Percentiles rank a stretch among this genome's conserved stretches.
Evolutionary conservation across 1,284 basidiomycete species (phyloP).

Genomic region (Earliella scabrosa): DNA sequence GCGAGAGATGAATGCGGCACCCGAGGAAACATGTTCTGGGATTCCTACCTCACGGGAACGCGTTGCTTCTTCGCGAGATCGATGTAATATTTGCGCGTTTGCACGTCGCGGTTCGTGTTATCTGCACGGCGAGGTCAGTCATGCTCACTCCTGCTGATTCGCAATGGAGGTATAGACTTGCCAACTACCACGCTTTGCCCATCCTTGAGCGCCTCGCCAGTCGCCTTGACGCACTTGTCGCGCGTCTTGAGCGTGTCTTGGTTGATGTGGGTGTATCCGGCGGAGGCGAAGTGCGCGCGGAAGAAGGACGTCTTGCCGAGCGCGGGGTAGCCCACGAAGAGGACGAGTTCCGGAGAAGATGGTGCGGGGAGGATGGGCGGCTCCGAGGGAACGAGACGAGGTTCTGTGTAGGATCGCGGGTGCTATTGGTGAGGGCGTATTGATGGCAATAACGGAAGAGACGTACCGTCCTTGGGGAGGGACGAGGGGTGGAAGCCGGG

Average conservation of each 20-base stretch:
- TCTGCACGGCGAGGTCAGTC: conserved; percentile 49
- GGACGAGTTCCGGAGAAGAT: conserved; percentile 60
- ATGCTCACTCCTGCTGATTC: not conserved
- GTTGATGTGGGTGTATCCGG: conserved; percentile 82
- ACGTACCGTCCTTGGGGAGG: conserved; percentile 46
- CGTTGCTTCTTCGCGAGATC: conserved; percentile 61
- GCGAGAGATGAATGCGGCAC: not conserved
- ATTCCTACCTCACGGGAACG: conserved; percentile 62
- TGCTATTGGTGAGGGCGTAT: no score
- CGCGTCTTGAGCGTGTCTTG: conserved; percentile 82
- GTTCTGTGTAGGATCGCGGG: no score
- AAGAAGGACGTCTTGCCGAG: conserved; percentile 90
- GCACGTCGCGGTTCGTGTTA: conserved; percentile 81
- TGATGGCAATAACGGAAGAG: no score
- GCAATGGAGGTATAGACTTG: conserved; percentile 37
- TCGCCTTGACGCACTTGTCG: conserved; percentile 74
- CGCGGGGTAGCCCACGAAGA: conserved; percentile 90
- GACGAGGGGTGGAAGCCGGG: conserved; percentile 65
- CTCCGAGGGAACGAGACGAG: conserved; percentile 63
- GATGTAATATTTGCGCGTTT: conserved; percentile 73
- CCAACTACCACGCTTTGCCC: conserved; percentile 80
- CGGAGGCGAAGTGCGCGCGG: conserved; percentile 66
- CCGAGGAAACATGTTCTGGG: not conserved
- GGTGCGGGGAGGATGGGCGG: conserved; percentile 58
- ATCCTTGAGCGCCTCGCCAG: conserved; percentile 56